Evolutionary conservation across 768 basidiomycete genomes (phyloP).

Genomic region (Suillus plorans): DNA sequence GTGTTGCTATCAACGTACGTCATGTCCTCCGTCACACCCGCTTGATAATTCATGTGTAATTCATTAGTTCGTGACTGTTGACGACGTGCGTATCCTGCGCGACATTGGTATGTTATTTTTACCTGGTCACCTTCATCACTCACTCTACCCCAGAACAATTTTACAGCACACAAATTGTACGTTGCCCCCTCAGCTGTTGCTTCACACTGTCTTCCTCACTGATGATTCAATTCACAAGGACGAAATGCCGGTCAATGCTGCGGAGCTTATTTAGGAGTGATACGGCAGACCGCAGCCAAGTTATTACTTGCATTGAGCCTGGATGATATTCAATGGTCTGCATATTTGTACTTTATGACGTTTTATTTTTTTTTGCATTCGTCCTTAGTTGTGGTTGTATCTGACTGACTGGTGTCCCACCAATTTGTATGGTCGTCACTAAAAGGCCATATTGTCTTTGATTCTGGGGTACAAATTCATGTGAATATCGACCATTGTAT

Average conservation of each 20-base stretch:
- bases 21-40: slow-evolving; percentile 9
- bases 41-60: slow-evolving; percentile 16
- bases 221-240: slow-evolving; percentile 54
- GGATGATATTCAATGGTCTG: slow-evolving; percentile 9
- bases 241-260: slow-evolving; percentile 99
- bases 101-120: slow-evolving; percentile 75
- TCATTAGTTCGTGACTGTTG: slow-evolving; percentile 84
- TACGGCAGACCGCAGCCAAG: not conserved
- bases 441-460: not conserved
- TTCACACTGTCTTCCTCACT: not conserved
- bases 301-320: not conserved
- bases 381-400: not conserved
- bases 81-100: slow-evolving; percentile 94
- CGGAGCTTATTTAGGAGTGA: slow-evolving; percentile 79
- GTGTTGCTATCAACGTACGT: slow-evolving; percentile 97
- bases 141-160: slow-evolving; percentile 70
- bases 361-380: slow-evolving; percentile 11
- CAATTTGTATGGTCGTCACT: not conserved
- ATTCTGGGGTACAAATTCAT: not conserved
- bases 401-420: not conserved
- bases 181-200: slow-evolving; percentile 20
- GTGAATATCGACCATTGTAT: not conserved
- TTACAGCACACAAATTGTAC: slow-evolving; percentile 92
- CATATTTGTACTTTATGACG: slow-evolving; percentile 20
- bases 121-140: slow-evolving; percentile 13